Base-by-base conservation (phyloP, 805 yeast species). In the Saturnispora hagleri region DNA sequence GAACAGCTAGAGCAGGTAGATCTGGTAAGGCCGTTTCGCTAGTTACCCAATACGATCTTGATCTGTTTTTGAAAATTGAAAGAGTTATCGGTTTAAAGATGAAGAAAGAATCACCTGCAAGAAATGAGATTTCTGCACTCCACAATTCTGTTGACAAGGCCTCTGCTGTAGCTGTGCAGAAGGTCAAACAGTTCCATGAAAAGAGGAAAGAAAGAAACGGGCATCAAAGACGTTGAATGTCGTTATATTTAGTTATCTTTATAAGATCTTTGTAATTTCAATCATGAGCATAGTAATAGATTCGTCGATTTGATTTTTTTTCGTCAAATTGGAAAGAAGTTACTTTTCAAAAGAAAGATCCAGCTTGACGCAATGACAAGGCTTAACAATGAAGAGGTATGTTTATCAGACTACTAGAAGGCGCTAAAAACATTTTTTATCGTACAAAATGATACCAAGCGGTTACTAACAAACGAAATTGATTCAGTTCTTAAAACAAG, bases 1-100 rank as follows among this genome's bases (percentile, higher is more conserved):
- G 99, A 80, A 91, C 99, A 12, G 97, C 97, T 2, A 83, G 97
- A 68, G 95, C 96, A 0, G 96, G 96, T 18, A 77, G 89, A 59
- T 80, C 91, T 0, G 96, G 96, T 47, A 86, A 84, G 64, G 86
- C 96, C 3, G 75, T 90, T 17, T 85, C 96, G 2, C 71, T 90
- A 53, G 95, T 89, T 33, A 90, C 98, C 0, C 99, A 93, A 67
- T 93, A 93, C 65, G 99, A 93, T 67, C 73, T 93, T 55, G 97
- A 90, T 67, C 71, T 89, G 60, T 86, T 88, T 62, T 71, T 89
- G 57, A 76, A 97, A 63, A 90, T 93, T 49, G 99, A 93, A 67
- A 83, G 82, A 50, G 97, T 86, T 9, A 77, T 93, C 51, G 84
- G 77, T 50, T 86, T 83, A 74, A 89, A 86, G 63, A 72, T 93